Base-by-base conservation (phyloP, 805 yeast species). In the Lachancea cidri region DNA sequence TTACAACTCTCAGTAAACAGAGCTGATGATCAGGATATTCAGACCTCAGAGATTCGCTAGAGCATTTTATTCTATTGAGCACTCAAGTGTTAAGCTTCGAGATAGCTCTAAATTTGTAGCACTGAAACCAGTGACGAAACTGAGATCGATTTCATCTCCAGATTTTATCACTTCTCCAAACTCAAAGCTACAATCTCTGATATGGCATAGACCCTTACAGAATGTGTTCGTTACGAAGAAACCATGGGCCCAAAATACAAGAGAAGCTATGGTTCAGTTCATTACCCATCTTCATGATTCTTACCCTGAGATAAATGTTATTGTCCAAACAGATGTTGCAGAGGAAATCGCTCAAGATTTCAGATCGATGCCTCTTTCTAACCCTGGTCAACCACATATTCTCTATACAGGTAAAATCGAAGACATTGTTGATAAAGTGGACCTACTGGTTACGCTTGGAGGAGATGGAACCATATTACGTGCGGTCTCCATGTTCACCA, bases 391-490 rank as follows among this genome's bases (percentile, higher is more conserved):
- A 16, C 68, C 67, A 5, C 72, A 63, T 50, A 51, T 65, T 4
- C 50, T 86, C 1, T 78, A 71, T 53, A 76, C 89, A 0, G 93
- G 94, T 0, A 52, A 73, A 3, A 61, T 62, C 14, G 64, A 68
- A 8, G 83, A 79, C 7, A 76, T 87, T 33, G 72, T 77, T 1
- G 52, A 67, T 8, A 84, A 79, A 51, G 76, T 95, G 0, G 98
- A 89, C 56, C 61, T 89, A 33, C 66, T 89, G 29, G 88, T 89
- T 6, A 84, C 96, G 0, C 63, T 89, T 30, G 98, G 98, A n/a
- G 98, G 98, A 15, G 98, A 89, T 62, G 98, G 98, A 4, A 89
- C 97, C 0, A 86, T 87, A 41, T 62, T 89, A 33, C 74, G 89
- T 41, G 95, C 91, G 0, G 91, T 87, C 0, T 79, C 93, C 4